Conservation (phyloP, 306 rosid genomes). For the Quercus cerris region DNA sequence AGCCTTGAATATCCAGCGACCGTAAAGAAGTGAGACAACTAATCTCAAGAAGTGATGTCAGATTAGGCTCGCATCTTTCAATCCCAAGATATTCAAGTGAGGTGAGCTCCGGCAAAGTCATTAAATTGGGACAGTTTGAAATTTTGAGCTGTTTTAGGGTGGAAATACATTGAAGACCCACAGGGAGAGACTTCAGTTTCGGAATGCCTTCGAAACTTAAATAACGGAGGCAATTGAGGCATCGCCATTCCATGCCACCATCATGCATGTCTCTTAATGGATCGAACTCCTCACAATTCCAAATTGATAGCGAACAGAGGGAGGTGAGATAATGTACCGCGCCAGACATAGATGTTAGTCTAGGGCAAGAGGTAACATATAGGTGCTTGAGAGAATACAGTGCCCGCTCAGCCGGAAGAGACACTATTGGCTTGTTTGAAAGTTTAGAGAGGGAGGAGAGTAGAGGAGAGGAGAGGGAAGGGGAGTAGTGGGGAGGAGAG, state of each 20-base stretch:
- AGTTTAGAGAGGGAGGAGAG: no score
- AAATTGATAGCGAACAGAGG: accelerated
- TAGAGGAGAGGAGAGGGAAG: no score
- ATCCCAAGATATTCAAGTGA: accelerated
- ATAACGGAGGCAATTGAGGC: neutral
- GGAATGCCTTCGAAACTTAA: accelerated
- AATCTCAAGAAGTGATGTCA: no score
- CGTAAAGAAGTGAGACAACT: no score
- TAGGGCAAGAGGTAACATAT: neutral
- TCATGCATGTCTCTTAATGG: neutral
- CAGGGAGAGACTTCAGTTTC: no score
- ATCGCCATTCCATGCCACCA: neutral
- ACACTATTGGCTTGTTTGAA: no score
- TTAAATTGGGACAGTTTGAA: no score
- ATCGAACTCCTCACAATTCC: accelerated
- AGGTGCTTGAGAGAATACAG: neutral
- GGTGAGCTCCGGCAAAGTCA: no score
- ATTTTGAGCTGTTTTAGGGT: accelerated
- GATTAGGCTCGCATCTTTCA: no score
- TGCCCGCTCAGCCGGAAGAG: neutral
- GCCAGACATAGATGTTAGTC: no score
- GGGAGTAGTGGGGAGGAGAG: no score
- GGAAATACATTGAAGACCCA: no score
- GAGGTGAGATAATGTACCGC: neutral
- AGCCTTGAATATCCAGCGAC: accelerated